phyloP scores from a whole-genome alignment of 495 filamentous ascomycete genomes.

The Rusavskia elegans region DNA sequence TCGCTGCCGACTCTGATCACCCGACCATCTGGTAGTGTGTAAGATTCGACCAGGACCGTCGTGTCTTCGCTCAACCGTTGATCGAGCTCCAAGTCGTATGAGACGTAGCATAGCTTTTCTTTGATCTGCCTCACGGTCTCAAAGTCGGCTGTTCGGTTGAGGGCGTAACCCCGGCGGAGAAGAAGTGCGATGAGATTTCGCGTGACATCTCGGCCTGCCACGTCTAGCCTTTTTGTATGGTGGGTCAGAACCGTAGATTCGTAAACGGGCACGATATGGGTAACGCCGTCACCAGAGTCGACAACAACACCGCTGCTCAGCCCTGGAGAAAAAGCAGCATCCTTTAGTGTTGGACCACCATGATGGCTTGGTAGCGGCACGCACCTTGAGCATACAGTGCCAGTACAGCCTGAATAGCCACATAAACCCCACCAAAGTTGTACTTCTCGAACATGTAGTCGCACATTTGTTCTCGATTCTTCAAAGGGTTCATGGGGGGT shows the following conservation, averaged over 20 bases:
- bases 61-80: conserved; percentile 93
- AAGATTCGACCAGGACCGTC: conserved; percentile 91
- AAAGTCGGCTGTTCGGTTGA: conserved; percentile 97
- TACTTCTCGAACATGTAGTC: conserved; percentile 98
- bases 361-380: neutral
- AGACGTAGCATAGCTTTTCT: conserved; percentile 99
- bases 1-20: conserved; percentile 93
- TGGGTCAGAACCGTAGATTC: conserved; percentile 96
- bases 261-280: conserved; percentile 96
- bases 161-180: conserved; percentile 84
- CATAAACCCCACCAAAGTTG: conserved; percentile 91
- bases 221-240: conserved; percentile 81
- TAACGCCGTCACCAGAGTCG: conserved; percentile 95
- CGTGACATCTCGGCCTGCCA: conserved; percentile 92
- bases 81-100: conserved; percentile 93
- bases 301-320: conserved; percentile 93
- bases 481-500: conserved; percentile 92
- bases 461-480: conserved; percentile 91
- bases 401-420: conserved; percentile 94
- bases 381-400: conserved; percentile 93
- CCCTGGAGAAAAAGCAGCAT: conserved; percentile 30
- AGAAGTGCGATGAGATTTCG: conserved; percentile 93
- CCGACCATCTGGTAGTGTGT: conserved; percentile 89
- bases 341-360: neutral
- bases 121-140: conserved; percentile 99